Evolutionary conservation across 2,329 filamentous ascomycete genomes (phyloP), one percentile per base, ranked within the genome.

Genomic region (Neurospora crassa): DNA sequence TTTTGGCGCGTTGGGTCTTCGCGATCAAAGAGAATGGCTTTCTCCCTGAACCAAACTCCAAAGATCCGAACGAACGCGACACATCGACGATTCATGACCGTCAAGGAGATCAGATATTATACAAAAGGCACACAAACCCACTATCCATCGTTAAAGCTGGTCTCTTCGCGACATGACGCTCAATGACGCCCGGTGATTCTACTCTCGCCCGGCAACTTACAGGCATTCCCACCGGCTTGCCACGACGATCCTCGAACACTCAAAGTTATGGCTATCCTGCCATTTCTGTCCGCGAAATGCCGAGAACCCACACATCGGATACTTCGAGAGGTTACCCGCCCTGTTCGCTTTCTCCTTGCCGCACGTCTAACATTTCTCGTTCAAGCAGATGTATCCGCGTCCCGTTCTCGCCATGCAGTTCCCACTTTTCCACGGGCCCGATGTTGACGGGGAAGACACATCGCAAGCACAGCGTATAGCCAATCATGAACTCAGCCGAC

Each of bases 241-340:
- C 6, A 3, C 5, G 20, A 53, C 37, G 47, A 53, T 2, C 53
- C 53, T 34, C 24, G 53, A 63, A 63, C 53, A 34, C 24, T 63
- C 24, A 14, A 63, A 34, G 14, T 3, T 29, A 29, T 29, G 29
- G 29, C 47, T 7, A 59, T 59, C 47, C 7, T 6, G 3, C 24
- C 14, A 2, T 7, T 0, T 3, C 18, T 18, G 1, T 1, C 1
- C 12, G 24, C 24, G 24, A 34, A 29, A 10, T 0, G 2, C 7
- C 14, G 3, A 34, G 53, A 59, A 11, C 10, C 5, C 16, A 11
- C 6, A 12, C 2, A 1, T 1, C 1, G 1, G 53, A 18, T 5
- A 59, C 6, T 59, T 18, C 6, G 53, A 59, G 1, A 18, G 20
- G 2, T 10, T 16, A 10, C 53, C 20, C 29, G 6, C 24, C 14